Evolutionary conservation across 1,284 basidiomycete genomes (phyloP), one percentile per base, ranked within the genome.

Genomic region (Ceratobasidium sp.): DNA sequence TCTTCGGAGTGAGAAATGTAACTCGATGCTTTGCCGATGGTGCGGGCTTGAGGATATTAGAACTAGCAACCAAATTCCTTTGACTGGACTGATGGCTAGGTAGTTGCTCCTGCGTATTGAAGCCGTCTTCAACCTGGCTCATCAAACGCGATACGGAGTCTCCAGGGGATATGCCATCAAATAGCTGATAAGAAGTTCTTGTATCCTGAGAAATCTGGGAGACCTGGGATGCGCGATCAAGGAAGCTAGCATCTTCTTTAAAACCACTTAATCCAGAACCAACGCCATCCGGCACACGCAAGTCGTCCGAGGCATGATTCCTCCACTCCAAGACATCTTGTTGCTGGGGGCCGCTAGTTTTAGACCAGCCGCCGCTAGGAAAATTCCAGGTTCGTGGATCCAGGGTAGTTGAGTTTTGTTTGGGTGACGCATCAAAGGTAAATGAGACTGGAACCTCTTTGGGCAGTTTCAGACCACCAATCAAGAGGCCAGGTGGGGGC

Each of bases 401-500:
- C 26, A 64, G 42, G 26, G 28, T 53, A 20, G 9, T 33, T 15
- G n/a, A n/a, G n/a, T n/a, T n/a, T n/a, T 51, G 23, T 39, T 40
- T 49, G 7, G 13, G 39, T 18, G 23, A 33, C 23, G 60, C 28
- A n/a, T 75, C n/a, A 46, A 75, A 75, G 9, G 26, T 28, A 75
- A 75, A 75, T n/a, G 49, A 75, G n/a, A 75, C 61, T 26, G 72
- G 72, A 13, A 66, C 26, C 5, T 75, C 60, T 61, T 75, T 75
- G 12, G 72, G 60, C 3, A 75, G 61, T 26, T 75, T 75, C 15
- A 75, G 49, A 26, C 72, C 60, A 18, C 61, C 61, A 46, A 15
- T 49, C 4, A 75, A 49, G 33, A 75, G 63, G 20, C 64, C 73
- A 18, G 72, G 56, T 10, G 92, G 91, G 20, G 92, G 92, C 40